phyloP scores from a whole-genome alignment of 805 yeast species.

The Saccharomycopsis fermentans region DNA sequence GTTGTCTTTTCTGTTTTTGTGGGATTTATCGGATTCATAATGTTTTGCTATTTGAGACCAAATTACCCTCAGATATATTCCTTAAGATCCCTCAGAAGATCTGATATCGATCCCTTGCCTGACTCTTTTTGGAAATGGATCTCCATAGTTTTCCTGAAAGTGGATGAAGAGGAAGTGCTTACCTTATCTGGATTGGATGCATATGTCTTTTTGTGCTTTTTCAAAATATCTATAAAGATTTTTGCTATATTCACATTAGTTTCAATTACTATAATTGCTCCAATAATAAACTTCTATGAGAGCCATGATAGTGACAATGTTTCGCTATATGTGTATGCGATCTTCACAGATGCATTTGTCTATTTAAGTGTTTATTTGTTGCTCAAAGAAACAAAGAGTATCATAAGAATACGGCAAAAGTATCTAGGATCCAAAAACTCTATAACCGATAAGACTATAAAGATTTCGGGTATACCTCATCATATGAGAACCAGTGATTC shows the following conservation, averaged over 20 bases:
- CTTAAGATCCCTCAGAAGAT: constrained; percentile 40
- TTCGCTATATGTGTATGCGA: constrained; percentile 42
- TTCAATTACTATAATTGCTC: constrained; percentile 41
- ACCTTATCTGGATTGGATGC: constrained; percentile 81
- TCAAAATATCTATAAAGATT: constrained; percentile 67
- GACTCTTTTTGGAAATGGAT: constrained; percentile 44
- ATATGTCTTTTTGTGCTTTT: constrained; percentile 81
- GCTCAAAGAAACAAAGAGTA: constrained; percentile 37
- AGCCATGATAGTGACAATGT: constrained; percentile 26
- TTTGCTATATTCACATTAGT: constrained; percentile 34
- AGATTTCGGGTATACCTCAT: constrained; percentile 44
- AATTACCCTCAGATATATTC: constrained; percentile 51
- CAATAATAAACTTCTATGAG: constrained; percentile 41
- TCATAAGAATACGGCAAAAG: constrained; percentile 43
- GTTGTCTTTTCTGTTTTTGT: constrained; percentile 36
- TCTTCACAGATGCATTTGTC: constrained; percentile 47
- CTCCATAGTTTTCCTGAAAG: constrained; percentile 34
- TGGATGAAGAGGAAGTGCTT: constrained; percentile 38
- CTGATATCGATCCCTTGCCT: constrained; percentile 37
- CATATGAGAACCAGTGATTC: constrained; percentile 33
- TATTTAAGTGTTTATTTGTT: constrained; percentile 35
- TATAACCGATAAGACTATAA: constrained; percentile 48
- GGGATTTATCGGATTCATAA: constrained; percentile 36
- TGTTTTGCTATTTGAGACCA: constrained; percentile 42
- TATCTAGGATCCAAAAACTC: constrained; percentile 51